phyloP scores from a whole-genome alignment of 2,329 filamentous ascomycete genomes.

The Hypoxylon sp. region DNA sequence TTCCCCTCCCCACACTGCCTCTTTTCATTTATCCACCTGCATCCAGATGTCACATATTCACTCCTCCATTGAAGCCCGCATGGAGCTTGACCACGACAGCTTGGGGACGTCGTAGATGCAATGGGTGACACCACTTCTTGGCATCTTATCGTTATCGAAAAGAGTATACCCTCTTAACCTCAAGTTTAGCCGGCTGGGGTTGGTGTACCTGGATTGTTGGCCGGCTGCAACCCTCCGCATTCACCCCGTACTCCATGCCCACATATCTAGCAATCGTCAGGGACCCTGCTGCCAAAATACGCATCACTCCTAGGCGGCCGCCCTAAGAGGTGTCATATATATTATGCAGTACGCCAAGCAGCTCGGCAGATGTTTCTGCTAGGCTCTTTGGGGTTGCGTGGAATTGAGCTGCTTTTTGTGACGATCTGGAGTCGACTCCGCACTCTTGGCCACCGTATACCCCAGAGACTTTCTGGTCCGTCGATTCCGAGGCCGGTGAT shows the following conservation, averaged over 20 bases:
- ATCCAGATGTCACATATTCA: constrained; percentile 37
- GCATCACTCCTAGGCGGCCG: constrained; percentile 34
- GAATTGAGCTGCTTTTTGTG: constrained; percentile 28
- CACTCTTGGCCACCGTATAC: constrained; percentile 33
- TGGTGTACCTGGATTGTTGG: constrained; percentile 39
- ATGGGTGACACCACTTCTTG: constrained; percentile 39
- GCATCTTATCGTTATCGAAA: constrained; percentile 45
- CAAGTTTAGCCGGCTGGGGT: constrained; percentile 43
- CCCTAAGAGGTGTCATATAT: constrained; percentile 39
- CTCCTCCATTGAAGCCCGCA: constrained; percentile 14
- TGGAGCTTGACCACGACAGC: constrained; percentile 33
- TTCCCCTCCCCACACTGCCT: constrained; percentile 43
- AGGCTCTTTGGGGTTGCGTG: constrained; percentile 30
- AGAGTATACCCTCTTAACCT: constrained; percentile 42
- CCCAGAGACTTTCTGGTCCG: constrained; percentile 9
- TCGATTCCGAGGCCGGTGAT: constrained; percentile 36
- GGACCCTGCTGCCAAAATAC: constrained; percentile 29
- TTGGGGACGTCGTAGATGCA: constrained; percentile 12
- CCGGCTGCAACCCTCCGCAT: constrained; percentile 43
- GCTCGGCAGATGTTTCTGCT: constrained; percentile 44
- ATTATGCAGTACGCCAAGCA: constrained; percentile 44
- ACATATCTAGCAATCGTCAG: constrained; percentile 27
- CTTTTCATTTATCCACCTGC: constrained; percentile 46
- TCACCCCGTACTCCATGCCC: constrained; percentile 34
- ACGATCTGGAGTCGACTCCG: constrained; percentile 35